Evolutionary conservation across 192 early-diverging fungal species (phyloP), one percentile per base, ranked within the genome.

Genomic region (Gryganskiella cystojenkinii): DNA sequence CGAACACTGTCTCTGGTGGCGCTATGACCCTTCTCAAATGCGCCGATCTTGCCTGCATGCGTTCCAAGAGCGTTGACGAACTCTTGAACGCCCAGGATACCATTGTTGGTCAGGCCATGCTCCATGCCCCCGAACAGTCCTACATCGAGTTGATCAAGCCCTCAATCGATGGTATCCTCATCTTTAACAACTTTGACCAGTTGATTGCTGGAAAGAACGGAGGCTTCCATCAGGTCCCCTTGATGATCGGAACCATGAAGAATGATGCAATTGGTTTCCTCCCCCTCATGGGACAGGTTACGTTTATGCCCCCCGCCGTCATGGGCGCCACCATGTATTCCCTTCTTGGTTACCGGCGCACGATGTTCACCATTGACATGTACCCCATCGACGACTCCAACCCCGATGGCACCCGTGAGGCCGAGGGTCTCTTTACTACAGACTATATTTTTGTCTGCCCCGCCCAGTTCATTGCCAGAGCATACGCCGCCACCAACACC

Each of bases 221-320:
- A 3, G 59, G 59, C 19, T 34, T 61, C 59, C 25, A 46, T 28
- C 28, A 61, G 59, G 59, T 61, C 27, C 59, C 59, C 42, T 20
- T 61, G 25, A 61, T 61, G 59, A 45, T 61, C 43, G 59, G 59
- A 3, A 61, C 59, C 59, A 61, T 61, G 59, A 61, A 61, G 59
- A 31, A 46, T 20, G 59, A 61, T n/a, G 59, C 59, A 24, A 31
- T 46, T 46, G 59, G 59, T 46, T 61, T 61, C 59, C 34, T 61
- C 15, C 59, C 59, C 59, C 34, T 33, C 37, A 17, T 61, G 14
- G 59, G 59, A 19, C 59, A 60, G 27, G 42, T 22, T 22, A 61
- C 59, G 10, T 19, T n/a, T 20, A 61, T 61, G 59, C 59, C 59
- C 30, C 17, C 20, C 3, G 30, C 59, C 19, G 59, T 61, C 42